Evolutionary conservation across 345 rosid genomes (phyloP).

Genomic region (Rhodamnia argentea): DNA sequence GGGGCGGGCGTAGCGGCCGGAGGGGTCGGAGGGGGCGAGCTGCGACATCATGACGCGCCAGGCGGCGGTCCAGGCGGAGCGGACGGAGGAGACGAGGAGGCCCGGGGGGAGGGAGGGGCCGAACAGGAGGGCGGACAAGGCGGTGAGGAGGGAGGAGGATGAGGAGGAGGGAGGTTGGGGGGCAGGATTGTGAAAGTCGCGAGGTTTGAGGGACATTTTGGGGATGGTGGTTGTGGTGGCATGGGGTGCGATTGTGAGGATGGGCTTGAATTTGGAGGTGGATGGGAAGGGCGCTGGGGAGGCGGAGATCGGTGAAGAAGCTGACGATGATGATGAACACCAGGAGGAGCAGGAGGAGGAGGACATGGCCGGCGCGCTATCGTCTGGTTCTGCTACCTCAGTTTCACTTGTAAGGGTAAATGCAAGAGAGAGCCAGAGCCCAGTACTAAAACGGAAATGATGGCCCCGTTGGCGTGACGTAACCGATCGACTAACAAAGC

Average conservation of each 20-base stretch:
- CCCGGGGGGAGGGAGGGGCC: conserved; percentile 93
- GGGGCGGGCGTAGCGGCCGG: conserved; percentile 79
- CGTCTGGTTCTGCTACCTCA: not conserved
- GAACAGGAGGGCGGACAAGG: conserved; percentile 61
- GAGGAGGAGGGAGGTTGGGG: not conserved
- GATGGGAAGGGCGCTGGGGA: not conserved
- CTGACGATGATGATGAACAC: too few species aligned
- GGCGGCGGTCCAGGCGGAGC: conserved; percentile 59
- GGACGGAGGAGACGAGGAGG: conserved; percentile 65
- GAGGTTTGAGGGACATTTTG: not conserved
- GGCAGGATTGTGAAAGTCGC: not conserved
- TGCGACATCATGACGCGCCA: conserved; percentile 94
- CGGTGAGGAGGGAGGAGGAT: conserved; percentile 17
- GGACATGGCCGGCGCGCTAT: not conserved
- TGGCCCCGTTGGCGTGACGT: not conserved
- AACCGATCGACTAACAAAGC: not conserved
- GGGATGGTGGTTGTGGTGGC: not conserved
- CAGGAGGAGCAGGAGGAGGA: not conserved
- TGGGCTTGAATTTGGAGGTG: not conserved
- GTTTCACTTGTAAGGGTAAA: not conserved
- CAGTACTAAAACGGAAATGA: not conserved
- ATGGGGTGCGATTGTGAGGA: not conserved
- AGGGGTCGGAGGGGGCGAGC: conserved; percentile 78
- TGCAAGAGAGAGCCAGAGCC: not conserved
- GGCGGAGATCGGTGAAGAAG: not conserved